Evolutionary conservation across 352 stramenopile genomes (phyloP).

Genomic region (Phytophthora cajani): DNA sequence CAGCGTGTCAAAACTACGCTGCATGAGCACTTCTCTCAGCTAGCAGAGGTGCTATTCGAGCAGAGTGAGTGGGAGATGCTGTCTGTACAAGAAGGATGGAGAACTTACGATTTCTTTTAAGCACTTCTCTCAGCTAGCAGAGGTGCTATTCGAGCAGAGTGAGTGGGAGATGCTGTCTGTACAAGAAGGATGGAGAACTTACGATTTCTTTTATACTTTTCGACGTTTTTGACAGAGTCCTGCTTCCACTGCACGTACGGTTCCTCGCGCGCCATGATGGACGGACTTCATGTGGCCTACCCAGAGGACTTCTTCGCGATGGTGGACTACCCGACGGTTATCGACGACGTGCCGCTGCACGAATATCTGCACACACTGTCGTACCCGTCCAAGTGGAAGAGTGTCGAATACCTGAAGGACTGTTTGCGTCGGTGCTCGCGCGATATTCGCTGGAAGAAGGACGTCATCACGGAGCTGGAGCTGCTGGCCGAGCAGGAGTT

Average conservation of each 20-base stretch:
- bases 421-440: conserved; percentile 75
- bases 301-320: conserved; percentile 68
- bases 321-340: conserved; percentile 76
- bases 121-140: conserved; percentile 60
- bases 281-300: conserved; percentile 56
- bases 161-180: background rate
- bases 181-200: background rate
- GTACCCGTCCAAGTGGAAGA: conserved; percentile 73
- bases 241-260: conserved; percentile 80
- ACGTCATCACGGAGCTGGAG: conserved; percentile 74
- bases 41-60: conserved; percentile 74
- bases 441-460: conserved; percentile 83
- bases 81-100: background rate
- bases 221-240: conserved; percentile 39
- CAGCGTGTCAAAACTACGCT: conserved; percentile 58
- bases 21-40: conserved; percentile 61
- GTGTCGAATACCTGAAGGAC: conserved; percentile 84
- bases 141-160: conserved; percentile 79
- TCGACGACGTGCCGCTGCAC: conserved; percentile 67
- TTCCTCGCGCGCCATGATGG: conserved; percentile 51
- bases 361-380: conserved; percentile 69
- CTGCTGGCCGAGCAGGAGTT: conserved; percentile 74
- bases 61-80: conserved; percentile 43
- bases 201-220: background rate
- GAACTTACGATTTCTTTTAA: background rate